Evolutionary conservation across 2,329 filamentous ascomycete species (phyloP).

Genomic region (Stagonosporopsis rhizophila): DNA sequence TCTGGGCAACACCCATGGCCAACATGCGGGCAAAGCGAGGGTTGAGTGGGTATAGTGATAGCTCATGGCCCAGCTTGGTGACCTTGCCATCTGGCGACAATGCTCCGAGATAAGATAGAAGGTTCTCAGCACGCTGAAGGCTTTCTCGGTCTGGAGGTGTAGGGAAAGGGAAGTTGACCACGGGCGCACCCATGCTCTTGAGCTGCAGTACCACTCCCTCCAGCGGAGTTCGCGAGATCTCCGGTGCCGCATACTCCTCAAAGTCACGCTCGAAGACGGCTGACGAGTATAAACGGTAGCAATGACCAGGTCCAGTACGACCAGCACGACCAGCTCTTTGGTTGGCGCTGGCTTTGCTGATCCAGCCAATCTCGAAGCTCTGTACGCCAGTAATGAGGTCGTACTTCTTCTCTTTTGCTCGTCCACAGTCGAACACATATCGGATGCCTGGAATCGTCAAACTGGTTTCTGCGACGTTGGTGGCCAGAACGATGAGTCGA

Average conservation of each 20-base stretch:
- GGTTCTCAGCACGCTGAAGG: constrained; percentile 82
- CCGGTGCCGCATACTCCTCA: constrained; percentile 82
- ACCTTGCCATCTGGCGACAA: constrained; percentile 75
- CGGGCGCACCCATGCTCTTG: constrained; percentile 91
- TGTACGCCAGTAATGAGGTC: constrained; percentile 90
- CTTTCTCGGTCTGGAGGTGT: constrained; percentile 82
- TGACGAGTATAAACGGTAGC: constrained; percentile 92
- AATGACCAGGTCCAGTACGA: constrained; percentile 93
- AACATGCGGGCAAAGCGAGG: constrained; percentile 92
- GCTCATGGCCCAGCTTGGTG: constrained; percentile 78
- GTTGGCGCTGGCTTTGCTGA: constrained; percentile 94
- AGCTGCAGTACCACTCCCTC: constrained; percentile 89
- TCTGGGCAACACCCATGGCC: constrained; percentile 82
- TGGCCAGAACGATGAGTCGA: constrained; percentile 86
- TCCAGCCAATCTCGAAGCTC: constrained; percentile 94
- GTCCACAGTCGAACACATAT: constrained; percentile 94
- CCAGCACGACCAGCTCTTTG: constrained; percentile 94
- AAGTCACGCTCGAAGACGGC: constrained; percentile 94
- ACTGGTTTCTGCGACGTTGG: constrained; percentile 96
- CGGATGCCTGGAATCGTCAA: constrained; percentile 94
- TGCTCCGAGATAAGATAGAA: constrained; percentile 85
- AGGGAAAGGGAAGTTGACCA: constrained; percentile 95
- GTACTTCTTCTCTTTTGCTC: constrained; percentile 90
- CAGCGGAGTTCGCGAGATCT: constrained; percentile 88
- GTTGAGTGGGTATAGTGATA: constrained; percentile 88